Base-by-base conservation (phyloP, 2,329 filamentous ascomycete genomes). In the Aurifilum marmelostoma region DNA sequence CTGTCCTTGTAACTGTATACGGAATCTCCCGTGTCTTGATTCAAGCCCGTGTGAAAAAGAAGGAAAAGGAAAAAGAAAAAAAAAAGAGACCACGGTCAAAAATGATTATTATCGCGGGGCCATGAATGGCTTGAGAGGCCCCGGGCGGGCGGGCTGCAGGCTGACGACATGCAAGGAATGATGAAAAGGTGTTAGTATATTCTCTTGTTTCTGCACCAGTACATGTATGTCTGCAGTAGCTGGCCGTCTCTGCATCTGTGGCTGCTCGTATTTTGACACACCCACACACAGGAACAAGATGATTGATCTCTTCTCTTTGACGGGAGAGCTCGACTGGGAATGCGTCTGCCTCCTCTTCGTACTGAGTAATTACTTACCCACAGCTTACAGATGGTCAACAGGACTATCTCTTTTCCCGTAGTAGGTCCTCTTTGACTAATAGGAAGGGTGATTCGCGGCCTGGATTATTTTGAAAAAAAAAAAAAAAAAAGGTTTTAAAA, bases 221-320 rank as follows among this genome's bases (percentile, higher is more conserved):
- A 43, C n/a, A 47, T n/a, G 43, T 11, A 11, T 21, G n/a, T n/a
- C 43, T 47, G 43, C 43, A 47, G 43, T 47, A 47, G 43, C n/a
- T 3, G 3, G 1, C 43, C 43, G 43, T n/a, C 43, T 47, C 18
- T n/a, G 43, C 43, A 47, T 47, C 6, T 47, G 43, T 47, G 43
- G 43, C 43, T 47, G 43, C 43, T 47, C 43, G 43, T 47, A 47
- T 47, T 47, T n/a, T 47, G 43, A 47, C 43, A 47, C 43, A 47
- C 4, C 1, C 41, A 21, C 41, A n/a, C 21, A 47, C 43, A 16
- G 7, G 21, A 18, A 43, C 41, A 43, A n/a, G n/a, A n/a, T n/a
- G n/a, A n/a, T n/a, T n/a, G n/a, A n/a, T n/a, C n/a, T 47, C 43
- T 47, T 9, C 18, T 47, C 43, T 47, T n/a, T n/a, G n/a, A n/a